Conservation (phyloP, 2,329 filamentous ascomycete species). For the Dactylellina leptospora region DNA sequence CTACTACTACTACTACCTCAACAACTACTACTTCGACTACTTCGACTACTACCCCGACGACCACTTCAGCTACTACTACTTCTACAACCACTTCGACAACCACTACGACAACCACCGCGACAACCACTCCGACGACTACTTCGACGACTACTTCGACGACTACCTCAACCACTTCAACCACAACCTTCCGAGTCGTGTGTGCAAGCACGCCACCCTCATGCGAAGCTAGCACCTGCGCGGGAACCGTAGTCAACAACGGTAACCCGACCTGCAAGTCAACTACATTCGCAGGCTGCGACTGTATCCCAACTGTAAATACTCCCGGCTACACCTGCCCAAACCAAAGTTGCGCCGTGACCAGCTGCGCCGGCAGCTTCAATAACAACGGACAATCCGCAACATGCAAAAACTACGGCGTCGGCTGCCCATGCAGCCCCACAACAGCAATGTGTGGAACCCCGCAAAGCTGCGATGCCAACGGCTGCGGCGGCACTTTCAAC, state of each 20-base stretch:
- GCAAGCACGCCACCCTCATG: conserved; percentile 10
- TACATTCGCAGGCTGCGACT: conserved; percentile 10
- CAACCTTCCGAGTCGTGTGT: conserved; percentile 1
- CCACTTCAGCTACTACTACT: too few species aligned
- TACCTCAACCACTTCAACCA: background rate
- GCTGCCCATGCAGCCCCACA: conserved; percentile 12
- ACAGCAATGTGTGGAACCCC: background rate
- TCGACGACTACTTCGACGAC: conserved; percentile 1
- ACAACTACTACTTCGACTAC: too few species aligned
- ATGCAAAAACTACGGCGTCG: background rate
- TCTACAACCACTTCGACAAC: too few species aligned
- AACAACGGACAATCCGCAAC: conserved; percentile 23
- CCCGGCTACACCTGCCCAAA: conserved; percentile 11
- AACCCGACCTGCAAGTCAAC: conserved; percentile 33
- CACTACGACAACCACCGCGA: conserved; percentile 1
- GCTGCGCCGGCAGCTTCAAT: conserved; percentile 16
- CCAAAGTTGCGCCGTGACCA: conserved; percentile 12
- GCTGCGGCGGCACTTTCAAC: background rate
- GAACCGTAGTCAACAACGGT: conserved; percentile 13
- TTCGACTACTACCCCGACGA: too few species aligned
- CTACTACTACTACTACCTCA: too few species aligned
- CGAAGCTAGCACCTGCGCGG: conserved; percentile 16
- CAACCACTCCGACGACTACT: background rate
- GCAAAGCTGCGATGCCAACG: background rate
- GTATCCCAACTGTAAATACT: conserved; percentile 22